Conservation (phyloP, 768 basidiomycete species). For the Lactarius deliciosus region DNA sequence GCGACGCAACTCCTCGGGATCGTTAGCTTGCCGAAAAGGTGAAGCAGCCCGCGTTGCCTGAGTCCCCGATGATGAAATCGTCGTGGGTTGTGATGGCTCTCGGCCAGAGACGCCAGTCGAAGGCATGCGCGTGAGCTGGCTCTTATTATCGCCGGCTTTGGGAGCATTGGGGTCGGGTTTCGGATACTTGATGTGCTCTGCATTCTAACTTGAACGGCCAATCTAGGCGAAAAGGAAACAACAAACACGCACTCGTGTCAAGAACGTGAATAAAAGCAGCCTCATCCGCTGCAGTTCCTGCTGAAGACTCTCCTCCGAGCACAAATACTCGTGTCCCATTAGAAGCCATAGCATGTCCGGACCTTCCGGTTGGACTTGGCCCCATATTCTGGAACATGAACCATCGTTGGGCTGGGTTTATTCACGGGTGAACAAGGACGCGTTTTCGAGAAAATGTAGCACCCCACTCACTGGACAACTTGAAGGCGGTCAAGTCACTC, state of each 20-base stretch:
- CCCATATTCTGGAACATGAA: conserved; percentile 99
- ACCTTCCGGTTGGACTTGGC: conserved; percentile 86
- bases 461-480: conserved; percentile 80
- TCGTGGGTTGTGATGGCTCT: conserved; percentile 24
- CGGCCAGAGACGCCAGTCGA: conserved; percentile 38
- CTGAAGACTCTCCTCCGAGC: conserved; percentile 90
- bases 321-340: conserved; percentile 88
- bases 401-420: conserved; percentile 83
- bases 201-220: neutral
- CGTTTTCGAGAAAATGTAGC: neutral
- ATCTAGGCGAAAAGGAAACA: neutral
- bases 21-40: conserved; percentile 48
- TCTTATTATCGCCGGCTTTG: conserved; percentile 38
- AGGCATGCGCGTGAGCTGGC: conserved; percentile 44
- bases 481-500: conserved; percentile 93
- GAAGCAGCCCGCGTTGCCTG: conserved; percentile 62
- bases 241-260: conserved; percentile 80
- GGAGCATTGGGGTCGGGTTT: conserved; percentile 53
- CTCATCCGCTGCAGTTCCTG: conserved; percentile 73
- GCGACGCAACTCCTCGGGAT: conserved; percentile 59
- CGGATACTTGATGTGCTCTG: conserved; percentile 91
- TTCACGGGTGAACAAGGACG: neutral
- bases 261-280: conserved; percentile 82
- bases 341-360: conserved; percentile 98
- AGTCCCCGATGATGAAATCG: conserved; percentile 30